These are phyloP conservation scores for Delonix regia DNA, from an alignment of 306 rosid species.

Conservation along the genomic window DNA sequence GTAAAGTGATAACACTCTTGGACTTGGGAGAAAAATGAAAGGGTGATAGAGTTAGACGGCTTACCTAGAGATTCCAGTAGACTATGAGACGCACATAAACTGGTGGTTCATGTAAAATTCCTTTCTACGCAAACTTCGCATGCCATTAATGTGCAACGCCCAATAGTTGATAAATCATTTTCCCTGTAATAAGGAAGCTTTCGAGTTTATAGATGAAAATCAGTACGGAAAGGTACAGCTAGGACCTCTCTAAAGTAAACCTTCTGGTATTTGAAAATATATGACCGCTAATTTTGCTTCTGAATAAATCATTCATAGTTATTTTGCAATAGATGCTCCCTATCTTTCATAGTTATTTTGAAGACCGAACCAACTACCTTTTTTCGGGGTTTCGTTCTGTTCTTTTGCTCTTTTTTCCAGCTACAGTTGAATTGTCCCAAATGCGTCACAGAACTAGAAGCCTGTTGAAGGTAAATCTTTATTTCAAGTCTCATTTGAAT, in stretches of 20 bases:
- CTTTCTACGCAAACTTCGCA: slow-evolving; percentile 5
- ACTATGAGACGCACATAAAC: slow-evolving; percentile 9
- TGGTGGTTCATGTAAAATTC: slow-evolving; percentile 3
- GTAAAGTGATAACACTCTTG: neutral
- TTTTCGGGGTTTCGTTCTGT: neutral
- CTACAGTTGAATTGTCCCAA: neutral
- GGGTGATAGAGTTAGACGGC: neutral
- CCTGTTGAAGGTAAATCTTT: too few species aligned
- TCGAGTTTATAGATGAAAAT: neutral
- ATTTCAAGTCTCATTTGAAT: too few species aligned
- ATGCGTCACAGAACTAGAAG: too few species aligned
- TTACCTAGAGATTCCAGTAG: slow-evolving; percentile 11
- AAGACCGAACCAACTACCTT: neutral
- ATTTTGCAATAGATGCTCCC: neutral
- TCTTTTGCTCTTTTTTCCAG: neutral
- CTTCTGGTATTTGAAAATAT: neutral
- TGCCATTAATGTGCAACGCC: slow-evolving; percentile 2
- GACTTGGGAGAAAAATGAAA: neutral
- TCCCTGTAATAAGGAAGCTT: neutral
- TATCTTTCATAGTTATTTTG: neutral
- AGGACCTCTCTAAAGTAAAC: neutral
- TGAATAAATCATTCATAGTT: neutral
- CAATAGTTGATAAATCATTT: slow-evolving; percentile 40
- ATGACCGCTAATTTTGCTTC: neutral
- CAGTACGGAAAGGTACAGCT: neutral